Evolutionary conservation across 225 moss, liverwort and hornwort genomes (phyloP).

Genomic region (Polytrichum commune): DNA sequence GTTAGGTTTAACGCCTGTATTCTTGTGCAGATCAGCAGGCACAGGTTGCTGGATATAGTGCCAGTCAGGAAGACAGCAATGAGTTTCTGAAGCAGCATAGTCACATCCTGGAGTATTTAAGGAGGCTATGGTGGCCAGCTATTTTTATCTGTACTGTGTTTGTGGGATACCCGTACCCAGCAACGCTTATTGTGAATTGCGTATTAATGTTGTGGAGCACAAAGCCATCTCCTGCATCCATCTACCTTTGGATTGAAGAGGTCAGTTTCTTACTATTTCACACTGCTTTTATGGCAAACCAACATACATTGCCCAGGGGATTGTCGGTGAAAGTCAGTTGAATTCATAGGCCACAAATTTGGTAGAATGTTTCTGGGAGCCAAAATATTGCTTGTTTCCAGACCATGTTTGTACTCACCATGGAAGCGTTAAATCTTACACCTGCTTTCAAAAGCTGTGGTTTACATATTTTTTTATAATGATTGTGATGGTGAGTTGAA

Average conservation of each 20-base stretch:
- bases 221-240: slow-evolving; percentile 71
- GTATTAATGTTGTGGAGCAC: slow-evolving; percentile 79
- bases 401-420: too few species aligned
- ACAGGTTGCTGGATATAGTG: slow-evolving; percentile 15
- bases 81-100: slow-evolving; percentile 25
- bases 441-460: too few species aligned
- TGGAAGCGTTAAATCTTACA: too few species aligned
- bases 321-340: slow-evolving; percentile 7
- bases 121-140: slow-evolving; percentile 62
- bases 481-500: too few species aligned
- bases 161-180: slow-evolving; percentile 68
- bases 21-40: slow-evolving; percentile 40
- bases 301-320: slow-evolving; percentile 5
- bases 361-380: too few species aligned
- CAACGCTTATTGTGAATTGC: slow-evolving; percentile 60
- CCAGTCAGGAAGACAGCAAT: background rate
- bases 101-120: slow-evolving; percentile 31
- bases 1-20: background rate
- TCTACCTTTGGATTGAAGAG: slow-evolving; percentile 75
- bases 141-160: slow-evolving; percentile 61
- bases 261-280: slow-evolving; percentile 15
- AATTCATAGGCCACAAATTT: slow-evolving; percentile 2
- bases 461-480: too few species aligned
- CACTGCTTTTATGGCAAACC: background rate
- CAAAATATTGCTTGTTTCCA: too few species aligned